Conservation (phyloP, 2,329 filamentous ascomycete species). For the Verticillium nubilum region DNA sequence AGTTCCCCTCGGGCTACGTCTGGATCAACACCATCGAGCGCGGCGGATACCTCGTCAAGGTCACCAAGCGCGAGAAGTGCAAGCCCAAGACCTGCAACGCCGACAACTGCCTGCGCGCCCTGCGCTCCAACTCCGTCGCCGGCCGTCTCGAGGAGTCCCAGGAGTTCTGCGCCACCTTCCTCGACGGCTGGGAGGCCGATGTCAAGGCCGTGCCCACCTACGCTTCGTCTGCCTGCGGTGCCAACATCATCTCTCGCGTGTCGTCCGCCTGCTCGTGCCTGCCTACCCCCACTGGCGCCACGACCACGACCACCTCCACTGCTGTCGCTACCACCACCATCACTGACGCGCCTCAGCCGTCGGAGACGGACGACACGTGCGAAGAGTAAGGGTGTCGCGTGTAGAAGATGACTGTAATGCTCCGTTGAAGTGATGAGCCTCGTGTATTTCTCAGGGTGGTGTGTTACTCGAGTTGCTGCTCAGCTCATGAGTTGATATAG, state of each 20-base stretch:
- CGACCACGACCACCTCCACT: not conserved
- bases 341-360: not conserved
- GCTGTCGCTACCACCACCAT: not conserved
- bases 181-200: conserved; percentile 2
- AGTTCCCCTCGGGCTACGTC: conserved; percentile 32
- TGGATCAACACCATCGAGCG: conserved; percentile 36
- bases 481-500: not conserved
- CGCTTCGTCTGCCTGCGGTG: conserved; percentile 4
- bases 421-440: not conserved
- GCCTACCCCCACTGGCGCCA: conserved; percentile 5
- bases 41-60: conserved; percentile 31
- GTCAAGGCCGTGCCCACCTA: conserved; percentile 4
- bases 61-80: conserved; percentile 11
- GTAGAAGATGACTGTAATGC: not conserved
- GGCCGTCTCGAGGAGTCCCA: conserved; percentile 9
- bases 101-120: conserved; percentile 12
- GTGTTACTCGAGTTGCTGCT: not conserved
- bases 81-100: conserved; percentile 10
- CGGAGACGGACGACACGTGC: conserved; percentile 1
- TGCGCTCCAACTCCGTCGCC: conserved; percentile 3
- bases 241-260: conserved; percentile 11
- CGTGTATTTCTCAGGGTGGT: not conserved
- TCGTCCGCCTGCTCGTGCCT: conserved; percentile 10
- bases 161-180: conserved; percentile 9
- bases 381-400: not conserved